Percentiles rank a stretch among this genome's conserved stretches.
phyloP scores from a whole-genome alignment of 2,329 filamentous ascomycete species.

The Hypomyces perniciosus region DNA sequence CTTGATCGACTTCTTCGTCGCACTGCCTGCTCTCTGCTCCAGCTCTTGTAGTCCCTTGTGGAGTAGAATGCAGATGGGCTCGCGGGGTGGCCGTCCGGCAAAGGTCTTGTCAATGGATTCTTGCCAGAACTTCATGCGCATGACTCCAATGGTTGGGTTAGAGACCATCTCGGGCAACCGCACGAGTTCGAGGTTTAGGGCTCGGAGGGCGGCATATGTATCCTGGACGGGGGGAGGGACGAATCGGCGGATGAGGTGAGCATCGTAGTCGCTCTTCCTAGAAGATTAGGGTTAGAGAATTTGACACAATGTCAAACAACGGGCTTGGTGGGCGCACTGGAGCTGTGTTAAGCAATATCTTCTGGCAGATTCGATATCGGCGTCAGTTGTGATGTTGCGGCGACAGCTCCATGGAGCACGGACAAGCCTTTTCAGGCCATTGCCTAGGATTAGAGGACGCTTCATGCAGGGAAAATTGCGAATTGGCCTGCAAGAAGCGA shows the following conservation, averaged over 20 bases:
- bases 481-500: background rate
- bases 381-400: constrained; percentile 40
- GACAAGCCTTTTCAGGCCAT: constrained; percentile 34
- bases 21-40: constrained; percentile 36
- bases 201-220: constrained; percentile 83
- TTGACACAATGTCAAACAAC: background rate
- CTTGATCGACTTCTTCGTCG: constrained; percentile 49
- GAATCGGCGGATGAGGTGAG: constrained; percentile 80
- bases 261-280: constrained; percentile 83
- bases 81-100: constrained; percentile 71
- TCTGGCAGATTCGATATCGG: constrained; percentile 47
- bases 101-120: constrained; percentile 77
- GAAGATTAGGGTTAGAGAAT: background rate
- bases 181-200: constrained; percentile 88
- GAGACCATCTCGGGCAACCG: constrained; percentile 85
- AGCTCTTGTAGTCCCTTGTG: constrained; percentile 64
- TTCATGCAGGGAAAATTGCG: constrained; percentile 29
- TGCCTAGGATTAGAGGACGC: constrained; percentile 29
- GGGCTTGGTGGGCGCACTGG: constrained; percentile 27
- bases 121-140: constrained; percentile 94
- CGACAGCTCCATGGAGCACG: constrained; percentile 26
- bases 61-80: constrained; percentile 84
- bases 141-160: constrained; percentile 74
- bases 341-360: constrained; percentile 50
- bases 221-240: constrained; percentile 68